phyloP scores from a whole-genome alignment of 192 early-diverging fungal genomes.

The Podila clonocystis region DNA sequence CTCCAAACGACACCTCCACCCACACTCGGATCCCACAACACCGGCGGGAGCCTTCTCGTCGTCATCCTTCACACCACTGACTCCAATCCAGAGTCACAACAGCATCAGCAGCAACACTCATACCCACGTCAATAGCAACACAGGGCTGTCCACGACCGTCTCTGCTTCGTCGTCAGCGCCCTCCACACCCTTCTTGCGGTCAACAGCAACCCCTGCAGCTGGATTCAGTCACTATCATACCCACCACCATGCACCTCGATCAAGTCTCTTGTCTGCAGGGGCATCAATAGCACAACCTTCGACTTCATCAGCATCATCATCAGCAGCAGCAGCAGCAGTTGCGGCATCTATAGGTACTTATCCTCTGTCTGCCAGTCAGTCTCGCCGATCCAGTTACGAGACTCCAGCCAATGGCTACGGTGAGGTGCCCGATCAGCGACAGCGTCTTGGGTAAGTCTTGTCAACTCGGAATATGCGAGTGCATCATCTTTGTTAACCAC shows the following conservation, averaged over 20 bases:
- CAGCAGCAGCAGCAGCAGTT: background rate
- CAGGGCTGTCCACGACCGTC: slow-evolving; percentile 2
- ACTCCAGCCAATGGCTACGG: background rate
- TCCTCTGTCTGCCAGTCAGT: slow-evolving; percentile 31
- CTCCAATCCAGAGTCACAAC: background rate
- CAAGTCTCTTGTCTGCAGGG: background rate
- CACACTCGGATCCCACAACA: slow-evolving; percentile 20
- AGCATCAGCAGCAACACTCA: background rate
- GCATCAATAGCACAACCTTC: background rate
- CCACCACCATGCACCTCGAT: slow-evolving; percentile 21
- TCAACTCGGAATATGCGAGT: background rate
- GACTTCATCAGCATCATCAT: background rate
- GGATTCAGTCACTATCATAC: slow-evolving; percentile 36
- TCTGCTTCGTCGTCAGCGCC: slow-evolving; percentile 16
- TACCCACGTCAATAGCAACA: slow-evolving; percentile 1
- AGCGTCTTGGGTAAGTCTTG: slow-evolving; percentile 25
- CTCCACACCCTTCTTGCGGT: background rate
- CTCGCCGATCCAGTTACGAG: slow-evolving; percentile 21
- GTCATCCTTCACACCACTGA: background rate
- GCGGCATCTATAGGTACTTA: background rate
- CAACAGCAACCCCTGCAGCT: slow-evolving; percentile 3
- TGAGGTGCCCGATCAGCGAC: slow-evolving; percentile 16
- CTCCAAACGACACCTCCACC: background rate
- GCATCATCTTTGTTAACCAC: background rate
- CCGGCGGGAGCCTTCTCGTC: slow-evolving; percentile 2